Evolutionary conservation across 1,284 basidiomycete species (phyloP), one percentile per base, ranked within the genome.

Genomic region (Xerocomus nothofagi): DNA sequence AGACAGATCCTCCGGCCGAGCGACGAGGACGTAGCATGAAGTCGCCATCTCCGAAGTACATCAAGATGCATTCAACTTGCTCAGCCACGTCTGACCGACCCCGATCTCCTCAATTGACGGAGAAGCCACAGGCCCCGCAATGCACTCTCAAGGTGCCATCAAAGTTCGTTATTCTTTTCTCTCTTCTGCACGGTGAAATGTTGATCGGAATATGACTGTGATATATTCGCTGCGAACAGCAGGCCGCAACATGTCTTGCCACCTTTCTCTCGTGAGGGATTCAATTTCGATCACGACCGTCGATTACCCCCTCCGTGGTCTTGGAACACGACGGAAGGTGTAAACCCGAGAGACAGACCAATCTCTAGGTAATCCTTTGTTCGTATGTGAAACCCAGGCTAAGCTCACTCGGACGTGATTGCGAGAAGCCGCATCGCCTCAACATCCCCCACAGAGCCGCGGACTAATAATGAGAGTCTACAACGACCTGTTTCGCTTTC

Each of bases 401-500:
- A 38, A 32, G 38, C 63, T 70, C 44, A 62, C 47, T 32, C 48
- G 26, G 43, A 57, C 50, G 36, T 55, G 54, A 39, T 24, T 40
- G 39, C 45, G 48, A 63, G 53, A 55, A 61, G 65, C 31, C 54
- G 54, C 49, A 58, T 52, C 38, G 53, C 63, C 55, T 61, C 56
- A 17, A 51, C 56, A 18, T 55, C 63, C 29, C 42, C 32, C 33
- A 53, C 61, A 40, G 63, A 63, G 32, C 45, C 51, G 23, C 57
- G 53, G 51, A 46, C 45, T 47, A 51, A 58, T 55, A 53, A 62
- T 39, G 66, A 64, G 39, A 52, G 52, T 54, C 54, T 45, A 26
- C 67, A 67, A 51, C 67, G 59, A 61, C 69, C 67, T 38, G 62
- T 67, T 39, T 71, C 66, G 43, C 57, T 68, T 49, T 68, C 66